Conservation (phyloP, 305 asterid species). For the Coffea humblotiana region DNA sequence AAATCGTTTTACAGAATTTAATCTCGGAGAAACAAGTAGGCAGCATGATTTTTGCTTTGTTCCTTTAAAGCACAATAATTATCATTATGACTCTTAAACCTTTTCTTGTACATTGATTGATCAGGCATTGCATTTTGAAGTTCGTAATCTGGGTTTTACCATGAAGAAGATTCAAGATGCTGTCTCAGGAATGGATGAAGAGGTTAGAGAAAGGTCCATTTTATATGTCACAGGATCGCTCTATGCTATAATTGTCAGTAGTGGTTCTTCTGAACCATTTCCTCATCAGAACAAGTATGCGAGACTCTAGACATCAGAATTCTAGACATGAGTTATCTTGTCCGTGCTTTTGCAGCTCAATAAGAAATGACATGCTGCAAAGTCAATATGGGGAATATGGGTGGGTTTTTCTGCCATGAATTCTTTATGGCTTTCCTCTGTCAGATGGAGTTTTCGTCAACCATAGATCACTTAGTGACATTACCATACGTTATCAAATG, state of each 20-base stretch:
- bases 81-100: neutral
- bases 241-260: neutral
- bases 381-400: neutral
- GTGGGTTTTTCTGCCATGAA: neutral
- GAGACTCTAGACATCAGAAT: too few relatives aligned
- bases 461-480: neutral
- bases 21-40: conserved; percentile 41
- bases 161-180: conserved; percentile 39
- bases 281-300: neutral
- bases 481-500: too few relatives aligned
- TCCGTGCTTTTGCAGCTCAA: too few relatives aligned
- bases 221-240: neutral
- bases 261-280: neutral
- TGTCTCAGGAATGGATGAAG: conserved; percentile 34
- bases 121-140: conserved; percentile 43
- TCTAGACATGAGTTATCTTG: too few relatives aligned
- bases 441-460: neutral
- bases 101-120: conserved; percentile 6
- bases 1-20: conserved; percentile 34
- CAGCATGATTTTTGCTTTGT: neutral
- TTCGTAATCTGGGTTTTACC: conserved; percentile 29
- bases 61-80: neutral
- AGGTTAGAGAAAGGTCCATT: conserved; percentile 25
- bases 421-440: neutral
- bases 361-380: neutral